Percentiles rank a stretch among this genome's conserved stretches.
Conservation (phyloP, 164 flowering plant species). For the Pachysandra terminalis region DNA sequence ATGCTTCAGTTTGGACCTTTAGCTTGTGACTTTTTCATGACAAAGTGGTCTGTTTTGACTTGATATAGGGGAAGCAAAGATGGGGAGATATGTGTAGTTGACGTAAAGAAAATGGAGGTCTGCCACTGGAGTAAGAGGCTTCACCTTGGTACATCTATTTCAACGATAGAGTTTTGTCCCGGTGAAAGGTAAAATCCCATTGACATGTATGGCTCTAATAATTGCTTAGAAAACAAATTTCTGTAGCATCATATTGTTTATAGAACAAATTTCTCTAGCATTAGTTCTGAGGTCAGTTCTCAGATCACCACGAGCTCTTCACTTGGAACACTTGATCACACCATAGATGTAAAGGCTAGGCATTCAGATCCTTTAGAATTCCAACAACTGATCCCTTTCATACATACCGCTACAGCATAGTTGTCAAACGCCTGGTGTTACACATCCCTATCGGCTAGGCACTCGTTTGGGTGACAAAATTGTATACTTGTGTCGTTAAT, state of each 20-base stretch:
- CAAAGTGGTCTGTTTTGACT: neutral
- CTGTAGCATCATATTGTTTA: neutral
- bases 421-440: too few relatives aligned
- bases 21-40: slow-evolving; percentile 9
- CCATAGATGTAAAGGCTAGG: too few relatives aligned
- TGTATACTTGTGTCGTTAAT: too few relatives aligned
- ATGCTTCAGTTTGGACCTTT: neutral
- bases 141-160: slow-evolving; percentile 69
- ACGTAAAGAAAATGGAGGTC: slow-evolving; percentile 81
- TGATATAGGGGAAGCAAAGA: slow-evolving; percentile 83
- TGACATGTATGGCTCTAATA: neutral
- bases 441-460: too few relatives aligned
- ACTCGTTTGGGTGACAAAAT: too few relatives aligned
- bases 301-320: too few relatives aligned
- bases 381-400: too few relatives aligned
- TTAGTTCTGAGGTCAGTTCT: too few relatives aligned
- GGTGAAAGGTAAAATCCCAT: slow-evolving; percentile 60
- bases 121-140: slow-evolving; percentile 80
- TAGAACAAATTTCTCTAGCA: neutral
- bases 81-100: slow-evolving; percentile 84
- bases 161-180: slow-evolving; percentile 80
- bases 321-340: too few relatives aligned
- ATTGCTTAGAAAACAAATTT: neutral
- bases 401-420: too few relatives aligned
- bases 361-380: too few relatives aligned